Evolutionary conservation across 345 rosid species (phyloP).

Genomic region (Boechera divaricarpa): DNA sequence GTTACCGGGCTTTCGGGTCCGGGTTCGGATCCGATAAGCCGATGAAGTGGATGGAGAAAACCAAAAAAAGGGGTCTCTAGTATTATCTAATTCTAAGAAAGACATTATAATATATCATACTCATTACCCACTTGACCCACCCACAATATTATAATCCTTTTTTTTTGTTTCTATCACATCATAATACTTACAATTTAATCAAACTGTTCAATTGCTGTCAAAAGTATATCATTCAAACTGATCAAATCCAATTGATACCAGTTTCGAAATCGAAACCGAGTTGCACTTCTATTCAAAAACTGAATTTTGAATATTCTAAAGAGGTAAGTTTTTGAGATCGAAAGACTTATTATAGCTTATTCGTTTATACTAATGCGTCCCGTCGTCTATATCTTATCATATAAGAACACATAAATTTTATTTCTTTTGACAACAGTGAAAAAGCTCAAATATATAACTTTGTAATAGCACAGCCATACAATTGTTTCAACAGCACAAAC

Average conservation of each 20-base stretch:
- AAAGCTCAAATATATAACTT: not conserved
- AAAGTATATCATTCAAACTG: not conserved
- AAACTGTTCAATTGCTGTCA: not conserved
- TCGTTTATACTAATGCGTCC: not conserved
- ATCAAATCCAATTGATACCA: not conserved
- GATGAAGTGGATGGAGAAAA: conserved; percentile 5
- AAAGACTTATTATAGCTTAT: not conserved
- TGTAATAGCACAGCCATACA: not conserved
- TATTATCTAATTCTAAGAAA: conserved; percentile 7
- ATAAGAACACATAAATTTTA: too few relatives aligned
- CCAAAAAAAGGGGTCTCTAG: not conserved
- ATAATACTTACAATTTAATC: not conserved
- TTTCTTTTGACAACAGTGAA: not conserved
- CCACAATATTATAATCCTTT: conserved; percentile 3
- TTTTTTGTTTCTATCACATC: not conserved
- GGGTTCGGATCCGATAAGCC: conserved; percentile 42
- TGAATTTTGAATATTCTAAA: not conserved
- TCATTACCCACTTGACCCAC: conserved; percentile 39
- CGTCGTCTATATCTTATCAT: not conserved
- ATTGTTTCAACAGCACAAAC: not conserved
- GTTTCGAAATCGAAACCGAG: not conserved
- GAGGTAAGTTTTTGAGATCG: not conserved
- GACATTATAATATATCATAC: conserved; percentile 10
- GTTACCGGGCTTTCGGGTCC: conserved; percentile 37
- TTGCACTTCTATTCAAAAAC: not conserved